Base-by-base conservation (phyloP, 2,329 filamentous ascomycete genomes). In the Aspergillus aculeatus region DNA sequence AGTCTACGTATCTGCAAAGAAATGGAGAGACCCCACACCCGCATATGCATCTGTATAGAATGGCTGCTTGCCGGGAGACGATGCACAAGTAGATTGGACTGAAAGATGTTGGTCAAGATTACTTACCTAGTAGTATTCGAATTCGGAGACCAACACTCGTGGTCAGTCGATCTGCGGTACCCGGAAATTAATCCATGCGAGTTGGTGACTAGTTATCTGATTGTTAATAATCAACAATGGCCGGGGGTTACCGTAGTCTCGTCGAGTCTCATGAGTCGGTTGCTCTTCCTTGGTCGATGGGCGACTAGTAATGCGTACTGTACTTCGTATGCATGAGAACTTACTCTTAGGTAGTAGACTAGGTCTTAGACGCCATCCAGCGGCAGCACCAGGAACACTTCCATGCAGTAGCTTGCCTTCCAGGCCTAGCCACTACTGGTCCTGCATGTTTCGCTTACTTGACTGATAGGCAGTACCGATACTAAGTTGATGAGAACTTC, bases 141-240 rank as follows among this genome's bases (percentile, higher is more conserved):
- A 12, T 16, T 38, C 12, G 52, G 52, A 47, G 24, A 44, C 38
- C n/a, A 47, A 16, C 29, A 23, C 11, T 47, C 31, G 52, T 26
- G 23, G n/a, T 47, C 54, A 53, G 57, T 51, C 21, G 54, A 62
- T 60, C 61, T 62, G 51, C 49, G 54, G 35, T 48, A 54, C 31
- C 50, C 55, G 61, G 61, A 62, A 57, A 61, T 62, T 62, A 62
- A 62, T 56, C 55, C 58, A 56, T 50, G 47, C 48, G 48, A 47
- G 14, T 31, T 35, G 47, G 16, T 47, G 31, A 47, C 32, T 54
- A n/a, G n/a, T n/a, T n/a, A 31, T 16, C 26, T 54, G 21, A 32
- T 32, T 26, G 21, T 47, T 21, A 54, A 50, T 29, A 31, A 29
- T 19, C 38, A 5, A 53, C 32, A 41, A 24, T 53, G 41, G 16